Base-by-base conservation (phyloP, 306 rosid genomes). In the Gleditsia sinensis region DNA sequence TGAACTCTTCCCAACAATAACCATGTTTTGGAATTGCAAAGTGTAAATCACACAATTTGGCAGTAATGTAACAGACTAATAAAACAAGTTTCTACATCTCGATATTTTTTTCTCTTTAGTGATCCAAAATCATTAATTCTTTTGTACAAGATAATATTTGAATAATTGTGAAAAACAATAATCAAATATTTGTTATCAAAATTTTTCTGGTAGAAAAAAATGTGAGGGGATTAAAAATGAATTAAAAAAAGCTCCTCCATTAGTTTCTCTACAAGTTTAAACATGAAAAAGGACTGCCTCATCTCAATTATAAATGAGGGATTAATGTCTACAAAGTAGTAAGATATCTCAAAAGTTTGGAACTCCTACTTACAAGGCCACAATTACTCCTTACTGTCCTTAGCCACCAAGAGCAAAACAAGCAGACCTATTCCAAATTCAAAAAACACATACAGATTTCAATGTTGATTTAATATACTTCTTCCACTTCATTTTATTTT, bases 401-500 rank as follows among this genome's bases (percentile, higher is more conserved):
- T 79, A 71, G 83, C 84, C 49, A 77, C 86, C 81, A 33, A 61
- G 63, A 43, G 53, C 21, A 39, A 62, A 69, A 25, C 59, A 64
- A 48, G 32, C 24, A 48, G 34, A 33, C n/a, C 1, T 32, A 27
- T 74, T 74, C 66, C 6, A 21, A 68, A 42, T 62, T 67, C 51
- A 25, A 45, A 66, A 64, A 64, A 24, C n/a, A 78, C 96, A 20
- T 81, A 92, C 98, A 33, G 83, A 78, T 85, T 87, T 90, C 81
- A 92, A 78, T 72, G 89, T 83, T 28, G 92, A 80, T 50, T 87
- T 87, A 71, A 92, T 88, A 75, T 87, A 78, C 86, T 84, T 90
- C 82, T 85, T 92, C 96, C 94, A 92, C 76, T 88, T 88, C 11
- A 90, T 84, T 78, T 81, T 89, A 65, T n/a, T 69, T n/a, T 50